Evolutionary conservation across 495 filamentous ascomycete genomes (phyloP).

Genomic region (Podospora pseudocomata): DNA sequence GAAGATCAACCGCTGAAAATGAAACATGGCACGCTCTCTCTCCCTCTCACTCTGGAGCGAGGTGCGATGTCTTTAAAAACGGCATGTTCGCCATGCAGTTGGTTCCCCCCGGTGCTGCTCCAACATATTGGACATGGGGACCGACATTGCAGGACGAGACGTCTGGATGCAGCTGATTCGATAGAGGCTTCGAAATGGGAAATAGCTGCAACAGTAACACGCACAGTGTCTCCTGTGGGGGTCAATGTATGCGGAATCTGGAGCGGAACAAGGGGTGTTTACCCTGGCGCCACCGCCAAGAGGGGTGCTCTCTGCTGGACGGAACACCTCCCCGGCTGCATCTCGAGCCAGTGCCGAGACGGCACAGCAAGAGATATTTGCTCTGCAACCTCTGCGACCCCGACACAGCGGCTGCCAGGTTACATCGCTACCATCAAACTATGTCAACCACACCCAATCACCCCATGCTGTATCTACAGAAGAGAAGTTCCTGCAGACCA

Average conservation of each 20-base stretch:
- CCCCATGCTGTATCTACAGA: background rate
- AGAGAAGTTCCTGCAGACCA: background rate
- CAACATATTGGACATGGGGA: slow-evolving; percentile 2
- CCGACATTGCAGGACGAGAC: slow-evolving; percentile 4
- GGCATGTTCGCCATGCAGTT: slow-evolving; percentile 7
- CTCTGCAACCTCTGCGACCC: background rate
- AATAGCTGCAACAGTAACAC: slow-evolving; percentile 4
- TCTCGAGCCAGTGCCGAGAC: background rate
- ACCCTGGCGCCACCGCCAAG: slow-evolving; percentile 1
- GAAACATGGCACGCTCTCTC: slow-evolving; percentile 12
- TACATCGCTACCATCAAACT: background rate
- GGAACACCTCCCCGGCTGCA: slow-evolving; percentile 5
- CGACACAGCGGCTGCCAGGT: background rate
- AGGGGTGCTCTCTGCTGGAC: background rate
- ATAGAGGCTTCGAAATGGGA: slow-evolving; percentile 9
- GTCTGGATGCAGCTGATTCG: slow-evolving; percentile 4
- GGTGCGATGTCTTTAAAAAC: slow-evolving; percentile 9
- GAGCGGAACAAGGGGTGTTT: background rate
- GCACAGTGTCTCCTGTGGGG: slow-evolving; percentile 1
- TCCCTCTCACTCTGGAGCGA: background rate
- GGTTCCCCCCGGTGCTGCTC: background rate
- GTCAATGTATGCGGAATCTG: too few species aligned
- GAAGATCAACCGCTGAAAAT: slow-evolving; percentile 12
- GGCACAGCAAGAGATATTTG: background rate
- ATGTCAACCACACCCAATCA: background rate